These are phyloP conservation scores for Pythium diclinum DNA, from an alignment of 352 stramenopile genomes.

Conservation along the genomic window DNA sequence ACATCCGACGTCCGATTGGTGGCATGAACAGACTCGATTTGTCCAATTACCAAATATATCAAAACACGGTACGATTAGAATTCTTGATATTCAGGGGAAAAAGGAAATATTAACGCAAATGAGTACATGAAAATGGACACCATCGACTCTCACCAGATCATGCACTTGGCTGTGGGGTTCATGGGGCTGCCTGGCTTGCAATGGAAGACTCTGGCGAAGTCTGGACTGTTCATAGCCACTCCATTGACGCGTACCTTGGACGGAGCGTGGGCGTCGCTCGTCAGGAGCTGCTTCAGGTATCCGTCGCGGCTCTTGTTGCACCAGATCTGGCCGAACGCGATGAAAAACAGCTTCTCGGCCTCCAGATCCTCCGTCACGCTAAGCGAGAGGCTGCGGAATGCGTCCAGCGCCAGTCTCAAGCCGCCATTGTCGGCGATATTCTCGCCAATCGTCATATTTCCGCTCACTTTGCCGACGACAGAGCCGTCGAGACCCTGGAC, in stretches of 20 bases:
- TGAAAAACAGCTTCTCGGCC: conserved; percentile 57
- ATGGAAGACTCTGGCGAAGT: conserved; percentile 51
- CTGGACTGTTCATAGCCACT: conserved; percentile 56
- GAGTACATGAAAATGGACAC: background rate
- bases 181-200: conserved; percentile 29
- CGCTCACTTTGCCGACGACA: conserved; percentile 48
- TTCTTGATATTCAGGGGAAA: no score
- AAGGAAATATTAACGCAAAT: no score
- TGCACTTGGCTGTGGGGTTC: conserved; percentile 10
- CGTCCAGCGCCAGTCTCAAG: conserved; percentile 48
- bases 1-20: background rate
- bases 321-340: conserved; percentile 62
- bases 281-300: conserved; percentile 33
- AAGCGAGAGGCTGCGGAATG: conserved; percentile 44
- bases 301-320: conserved; percentile 51
- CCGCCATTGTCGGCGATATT: conserved; percentile 81
- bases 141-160: conserved; percentile 8
- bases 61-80: background rate
- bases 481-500: conserved; percentile 32
- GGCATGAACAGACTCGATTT: conserved; percentile 8
- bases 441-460: conserved; percentile 60
- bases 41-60: background rate
- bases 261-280: conserved; percentile 44
- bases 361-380: conserved; percentile 22
- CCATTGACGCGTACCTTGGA: conserved; percentile 59